phyloP scores from a whole-genome alignment of 2,329 filamentous ascomycete species.

The Arachnopeziza araneosa region DNA sequence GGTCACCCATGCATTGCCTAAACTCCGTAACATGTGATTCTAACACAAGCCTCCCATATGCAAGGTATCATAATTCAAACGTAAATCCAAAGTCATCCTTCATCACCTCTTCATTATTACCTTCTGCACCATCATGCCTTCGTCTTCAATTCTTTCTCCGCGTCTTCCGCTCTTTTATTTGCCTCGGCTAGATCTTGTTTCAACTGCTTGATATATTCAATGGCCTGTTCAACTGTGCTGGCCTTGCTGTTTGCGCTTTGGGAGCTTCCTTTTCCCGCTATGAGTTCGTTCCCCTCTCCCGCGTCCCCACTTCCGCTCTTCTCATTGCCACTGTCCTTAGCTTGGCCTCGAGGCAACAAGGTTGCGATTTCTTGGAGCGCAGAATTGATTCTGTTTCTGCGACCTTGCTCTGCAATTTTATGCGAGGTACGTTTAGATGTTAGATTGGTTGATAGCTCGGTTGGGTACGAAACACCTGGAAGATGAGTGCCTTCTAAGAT shows the following conservation, averaged over 20 bases:
- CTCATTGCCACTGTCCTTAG: slow-evolving; percentile 34
- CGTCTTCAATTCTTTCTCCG: slow-evolving; percentile 22
- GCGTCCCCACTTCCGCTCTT: slow-evolving; percentile 36
- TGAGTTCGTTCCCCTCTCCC: slow-evolving; percentile 43
- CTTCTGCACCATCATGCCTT: not conserved
- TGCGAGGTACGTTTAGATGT: slow-evolving; percentile 96
- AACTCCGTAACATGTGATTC: not conserved
- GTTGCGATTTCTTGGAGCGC: slow-evolving; percentile 87
- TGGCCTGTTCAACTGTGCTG: slow-evolving; percentile 94
- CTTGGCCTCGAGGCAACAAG: slow-evolving; percentile 60
- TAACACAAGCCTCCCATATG: not conserved
- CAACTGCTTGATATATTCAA: slow-evolving; percentile 86
- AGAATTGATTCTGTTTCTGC: slow-evolving; percentile 90
- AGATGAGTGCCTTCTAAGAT: slow-evolving; percentile 90
- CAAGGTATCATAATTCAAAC: not conserved
- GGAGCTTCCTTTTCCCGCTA: slow-evolving; percentile 35
- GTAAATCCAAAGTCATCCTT: not conserved
- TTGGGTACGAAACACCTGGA: slow-evolving; percentile 85
- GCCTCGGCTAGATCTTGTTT: slow-evolving; percentile 66
- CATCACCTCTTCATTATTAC: not conserved
- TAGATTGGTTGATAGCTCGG: slow-evolving; percentile 84
- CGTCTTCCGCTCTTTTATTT: slow-evolving; percentile 48
- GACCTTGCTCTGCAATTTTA: slow-evolving; percentile 95
- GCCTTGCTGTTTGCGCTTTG: slow-evolving; percentile 79
- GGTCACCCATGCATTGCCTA: not conserved